Evolutionary conservation across 2,329 filamentous ascomycete species (phyloP), one percentile per base, ranked within the genome.

Genomic region (Stachybotrys echinatus): DNA sequence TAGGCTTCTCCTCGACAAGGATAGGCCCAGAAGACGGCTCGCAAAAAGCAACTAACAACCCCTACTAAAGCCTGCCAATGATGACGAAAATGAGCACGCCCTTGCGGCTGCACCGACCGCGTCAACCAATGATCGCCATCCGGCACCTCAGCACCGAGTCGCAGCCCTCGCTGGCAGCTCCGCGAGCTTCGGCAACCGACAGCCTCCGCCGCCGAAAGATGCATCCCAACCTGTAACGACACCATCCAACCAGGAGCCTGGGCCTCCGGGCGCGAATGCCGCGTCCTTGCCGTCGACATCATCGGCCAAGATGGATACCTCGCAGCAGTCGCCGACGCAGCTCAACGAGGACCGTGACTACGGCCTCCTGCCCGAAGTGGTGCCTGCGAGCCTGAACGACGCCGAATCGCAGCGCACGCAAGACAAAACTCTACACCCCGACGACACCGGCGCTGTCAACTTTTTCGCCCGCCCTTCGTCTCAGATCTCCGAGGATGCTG

Each of bases 331-430:
- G 10, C 75, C 75, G 2, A 83, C 80, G 1, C 80, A 83, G 61
- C 67, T 73, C 51, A 83, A 83, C 55, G 72, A 75, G 42, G 77
- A 71, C 44, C 74, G 79, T 37, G 80, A 80, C 62, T 83, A 83
- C 55, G 73, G 74, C 65, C 71, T 55, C 69, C 75, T 63, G 52
- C 66, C 55, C 51, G 54, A 61, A 12, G 46, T 62, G 23, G 45
- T 61, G 10, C 65, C 52, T 31, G 66, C 53, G 49, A 69, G 63
- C 45, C 59, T 62, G 17, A 45, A 53, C 37, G 55, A 56, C 18
- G 57, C 49, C 39, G 55, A 57, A 34, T 61, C 61, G 1, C 60
- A 69, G 37, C 53, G 56, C 12, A 59, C 56, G 3, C 58, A 58
- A 31, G 61, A 65, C 31, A 66, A 70, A 27, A 73, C 70, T 3